Evolutionary conservation across 371 early-diverging fungal genomes (phyloP), one percentile per base, ranked within the genome.

Genomic region (Mortierella sp.): DNA sequence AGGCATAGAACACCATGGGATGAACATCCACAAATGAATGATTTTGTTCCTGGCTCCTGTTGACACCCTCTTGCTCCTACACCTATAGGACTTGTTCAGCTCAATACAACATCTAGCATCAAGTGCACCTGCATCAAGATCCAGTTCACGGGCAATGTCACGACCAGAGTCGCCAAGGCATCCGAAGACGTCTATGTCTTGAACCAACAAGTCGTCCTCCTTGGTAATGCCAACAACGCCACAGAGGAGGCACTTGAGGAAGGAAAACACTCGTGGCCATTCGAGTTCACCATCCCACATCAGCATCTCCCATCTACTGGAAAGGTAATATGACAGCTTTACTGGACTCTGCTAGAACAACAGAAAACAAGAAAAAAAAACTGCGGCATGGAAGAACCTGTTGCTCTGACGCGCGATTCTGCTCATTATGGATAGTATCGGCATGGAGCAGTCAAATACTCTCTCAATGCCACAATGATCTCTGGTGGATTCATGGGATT

Each of bases 241-340:
- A 39, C 46, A 15, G 70, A 70, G 49, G 27, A 43, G 39, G 11
- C 27, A 9, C 44, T 70, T 14, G 53, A 52, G 14, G 63, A 62
- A 30, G 70, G 70, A 6, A 57, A 70, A 21, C 56, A 70, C 54
- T 32, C 37, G 28, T 70, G 70, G 70, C 63, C 70, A 0, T 70
- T 70, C 32, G 30, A 53, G 43, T 70, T 70, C 47, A 56, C 53
- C 1, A 37, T 70, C 9, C 70, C 70, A 0, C 31, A 47, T n/a
- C 69, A 69, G 21, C 70, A 62, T 37, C 9, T 57, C 14, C 70
- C 70, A 2, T 70, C 70, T 0, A 47, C 53, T 6, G 70, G 70
- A n/a, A 70, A 70, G 68, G 68, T 67, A 59, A 44, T n/a, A n/a
- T 34, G 37, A 19, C 27, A 19, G 26, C 17, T n/a, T n/a, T n/a